A percentile compares a stretch with the other conserved stretches of the same genome.
phyloP scores from a whole-genome alignment of 2,329 filamentous ascomycete genomes.

The Alternaria sp. region DNA sequence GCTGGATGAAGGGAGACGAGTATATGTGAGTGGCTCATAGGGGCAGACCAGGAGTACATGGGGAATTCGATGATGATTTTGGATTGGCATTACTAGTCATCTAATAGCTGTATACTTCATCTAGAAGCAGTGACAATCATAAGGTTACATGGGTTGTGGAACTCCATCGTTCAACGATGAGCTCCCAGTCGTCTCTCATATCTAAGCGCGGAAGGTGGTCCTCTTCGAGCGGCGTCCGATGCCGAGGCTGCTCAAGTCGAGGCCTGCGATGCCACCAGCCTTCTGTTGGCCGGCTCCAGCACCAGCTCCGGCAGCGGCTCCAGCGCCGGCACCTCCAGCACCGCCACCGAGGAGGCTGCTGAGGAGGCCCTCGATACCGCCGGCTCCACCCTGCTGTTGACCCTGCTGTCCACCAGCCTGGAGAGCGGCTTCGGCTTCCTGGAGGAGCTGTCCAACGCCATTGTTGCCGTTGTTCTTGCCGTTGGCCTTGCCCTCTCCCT shows the following conservation, averaged over 20 bases:
- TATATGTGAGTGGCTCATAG: background rate
- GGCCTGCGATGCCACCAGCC: slow-evolving; percentile 4
- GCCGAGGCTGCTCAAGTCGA: slow-evolving; percentile 10
- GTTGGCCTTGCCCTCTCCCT: slow-evolving; percentile 12
- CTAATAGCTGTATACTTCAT: background rate
- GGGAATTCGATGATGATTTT: background rate
- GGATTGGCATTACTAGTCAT: background rate
- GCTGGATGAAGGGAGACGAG: slow-evolving; percentile 20
- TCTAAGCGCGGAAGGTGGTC: slow-evolving; percentile 21
- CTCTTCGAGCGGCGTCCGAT: slow-evolving; percentile 14
- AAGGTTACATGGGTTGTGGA: background rate
- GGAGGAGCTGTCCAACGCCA: slow-evolving; percentile 3
- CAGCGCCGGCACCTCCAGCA: slow-evolving; percentile 8
- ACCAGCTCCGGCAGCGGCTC: slow-evolving; percentile 4
- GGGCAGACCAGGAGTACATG: background rate
- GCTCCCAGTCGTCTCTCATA: background rate
- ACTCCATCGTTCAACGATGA: background rate
- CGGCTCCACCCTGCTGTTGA: slow-evolving; percentile 5
- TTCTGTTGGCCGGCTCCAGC: slow-evolving; percentile 1
- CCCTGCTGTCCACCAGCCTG: slow-evolving; percentile 14
- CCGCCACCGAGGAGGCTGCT: background rate
- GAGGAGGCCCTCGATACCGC: background rate
- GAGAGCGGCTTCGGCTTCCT: slow-evolving; percentile 12
- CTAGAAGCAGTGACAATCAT: background rate
- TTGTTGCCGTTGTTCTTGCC: slow-evolving; percentile 1